Conservation (phyloP, 805 yeast genomes). For the Saturnispora dispora region DNA sequence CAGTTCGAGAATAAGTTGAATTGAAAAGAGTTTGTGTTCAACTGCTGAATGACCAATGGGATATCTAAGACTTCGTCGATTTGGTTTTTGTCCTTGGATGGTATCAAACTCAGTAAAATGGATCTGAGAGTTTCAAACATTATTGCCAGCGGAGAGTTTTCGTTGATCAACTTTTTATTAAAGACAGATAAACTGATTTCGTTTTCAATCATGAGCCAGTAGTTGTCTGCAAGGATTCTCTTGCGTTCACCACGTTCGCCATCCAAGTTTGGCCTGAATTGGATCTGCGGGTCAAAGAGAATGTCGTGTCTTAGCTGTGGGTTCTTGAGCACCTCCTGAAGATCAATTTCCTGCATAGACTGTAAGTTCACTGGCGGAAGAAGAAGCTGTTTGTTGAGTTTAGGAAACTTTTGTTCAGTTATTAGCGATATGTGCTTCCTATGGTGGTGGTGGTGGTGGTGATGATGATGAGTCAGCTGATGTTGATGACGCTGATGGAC, state of each 20-base stretch:
- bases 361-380: constrained; percentile 79
- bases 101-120: constrained; percentile 65
- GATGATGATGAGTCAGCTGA: constrained; percentile 1
- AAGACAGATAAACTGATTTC: constrained; percentile 44
- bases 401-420: background rate
- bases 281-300: constrained; percentile 82
- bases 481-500: background rate
- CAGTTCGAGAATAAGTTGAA: constrained; percentile 62
- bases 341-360: constrained; percentile 75
- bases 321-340: constrained; percentile 80
- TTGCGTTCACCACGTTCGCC: constrained; percentile 84
- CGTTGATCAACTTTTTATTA: constrained; percentile 11
- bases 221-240: constrained; percentile 64
- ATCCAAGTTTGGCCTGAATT: constrained; percentile 83
- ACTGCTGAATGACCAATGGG: constrained; percentile 66
- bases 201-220: constrained; percentile 68
- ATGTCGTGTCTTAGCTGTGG: constrained; percentile 92
- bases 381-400: constrained; percentile 13
- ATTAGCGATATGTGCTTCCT: background rate
- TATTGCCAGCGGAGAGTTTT: constrained; percentile 40
- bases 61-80: constrained; percentile 70
- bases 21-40: constrained; percentile 61
- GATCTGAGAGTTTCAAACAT: constrained; percentile 72
- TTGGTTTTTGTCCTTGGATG: constrained; percentile 59
- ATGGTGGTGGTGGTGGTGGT: constrained; percentile 1